These are phyloP conservation scores for Nemania sp. DNA, from an alignment of 2,329 filamentous ascomycete genomes.

Conservation along the genomic window DNA sequence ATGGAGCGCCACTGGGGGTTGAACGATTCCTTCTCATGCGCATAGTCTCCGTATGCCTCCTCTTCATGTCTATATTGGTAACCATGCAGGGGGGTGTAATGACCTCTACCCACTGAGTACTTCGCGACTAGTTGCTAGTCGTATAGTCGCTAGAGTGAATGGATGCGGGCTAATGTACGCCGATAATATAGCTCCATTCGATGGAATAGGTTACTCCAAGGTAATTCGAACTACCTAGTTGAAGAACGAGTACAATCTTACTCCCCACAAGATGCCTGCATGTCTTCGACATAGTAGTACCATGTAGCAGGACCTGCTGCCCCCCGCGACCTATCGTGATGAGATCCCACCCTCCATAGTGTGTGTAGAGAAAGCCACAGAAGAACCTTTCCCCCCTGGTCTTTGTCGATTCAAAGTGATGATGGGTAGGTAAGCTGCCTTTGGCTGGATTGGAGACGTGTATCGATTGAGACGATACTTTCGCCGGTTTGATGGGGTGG, in stretches of 20 bases:
- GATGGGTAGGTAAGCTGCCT: slow-evolving; percentile 3
- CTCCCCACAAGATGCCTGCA: slow-evolving; percentile 16
- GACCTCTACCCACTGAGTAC: not conserved
- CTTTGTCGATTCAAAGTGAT: slow-evolving; percentile 6
- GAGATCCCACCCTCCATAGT: slow-evolving; percentile 22
- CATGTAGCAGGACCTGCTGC: not conserved
- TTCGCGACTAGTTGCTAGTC: not conserved
- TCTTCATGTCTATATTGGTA: slow-evolving; percentile 4
- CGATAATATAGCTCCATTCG: not conserved
- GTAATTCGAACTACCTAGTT: not conserved
- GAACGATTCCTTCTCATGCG: slow-evolving; percentile 7
- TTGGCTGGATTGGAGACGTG: not conserved
- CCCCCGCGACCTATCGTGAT: slow-evolving; percentile 22
- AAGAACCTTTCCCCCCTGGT: slow-evolving; percentile 5
- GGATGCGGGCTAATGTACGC: not conserved
- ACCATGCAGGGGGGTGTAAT: slow-evolving; percentile 6
- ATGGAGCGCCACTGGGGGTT: slow-evolving; percentile 3
- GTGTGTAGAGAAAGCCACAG: slow-evolving; percentile 8
- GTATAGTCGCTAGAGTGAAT: not conserved
- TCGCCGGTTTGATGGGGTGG: slow-evolving; percentile 6
- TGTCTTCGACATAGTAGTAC: slow-evolving; percentile 17
- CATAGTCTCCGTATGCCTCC: not conserved
- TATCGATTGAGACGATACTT: slow-evolving; percentile 11
- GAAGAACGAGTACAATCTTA: slow-evolving; percentile 3
- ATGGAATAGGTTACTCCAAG: not conserved